Base-by-base conservation (phyloP, 352 stramenopile genomes). In the Globisporangium camurandrum region DNA sequence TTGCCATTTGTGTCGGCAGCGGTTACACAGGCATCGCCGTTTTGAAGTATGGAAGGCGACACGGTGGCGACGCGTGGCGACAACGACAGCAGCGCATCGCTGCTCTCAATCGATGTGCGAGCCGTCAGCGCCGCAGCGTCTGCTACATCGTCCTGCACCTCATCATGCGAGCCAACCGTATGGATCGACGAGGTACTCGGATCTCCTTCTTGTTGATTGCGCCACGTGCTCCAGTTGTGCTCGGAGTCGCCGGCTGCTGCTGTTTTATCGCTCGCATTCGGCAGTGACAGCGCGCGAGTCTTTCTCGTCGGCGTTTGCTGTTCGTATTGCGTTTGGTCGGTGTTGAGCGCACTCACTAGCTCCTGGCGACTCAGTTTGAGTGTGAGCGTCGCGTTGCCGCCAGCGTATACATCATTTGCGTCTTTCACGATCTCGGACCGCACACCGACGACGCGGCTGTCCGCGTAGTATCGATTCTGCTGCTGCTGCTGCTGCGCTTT, bases 381-480 rank as follows among this genome's bases (percentile, higher is more conserved):
- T 22, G 57, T 52, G 28, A 64, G 46, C 20, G 57, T 61, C 45
- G 39, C 41, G 19, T 49, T 53, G 22, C 16, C 26, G 42, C 51
- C 38, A 14, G 24, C 41, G 9, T 17, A 19, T 12, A 36, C 41
- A n/a, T n/a, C n/a, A n/a, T 19, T 34, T 14, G 30, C 36, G 12
- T 43, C 44, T 26, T 57, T 53, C 27, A 23, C 33, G 24, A 44
- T 17, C 8, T 51, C 44, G 26, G 33, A 22, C 17, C 39, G 36
- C 26, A 61, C 31, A 26, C 57, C 54, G 39, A 67, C 52, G 10
- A 69, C 37, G 39, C 67, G 50, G 38, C 64, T 76, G 43, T 64
- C 61, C 2, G 64, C n/a, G n/a, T n/a, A 71, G 37, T 54, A 58
- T 33, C 64, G 67, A 43, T 59, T 14, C 19, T 46, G 45, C 36